Evolutionary conservation across 2,329 filamentous ascomycete genomes (phyloP).

Genomic region (Aureobasidium sp.): DNA sequence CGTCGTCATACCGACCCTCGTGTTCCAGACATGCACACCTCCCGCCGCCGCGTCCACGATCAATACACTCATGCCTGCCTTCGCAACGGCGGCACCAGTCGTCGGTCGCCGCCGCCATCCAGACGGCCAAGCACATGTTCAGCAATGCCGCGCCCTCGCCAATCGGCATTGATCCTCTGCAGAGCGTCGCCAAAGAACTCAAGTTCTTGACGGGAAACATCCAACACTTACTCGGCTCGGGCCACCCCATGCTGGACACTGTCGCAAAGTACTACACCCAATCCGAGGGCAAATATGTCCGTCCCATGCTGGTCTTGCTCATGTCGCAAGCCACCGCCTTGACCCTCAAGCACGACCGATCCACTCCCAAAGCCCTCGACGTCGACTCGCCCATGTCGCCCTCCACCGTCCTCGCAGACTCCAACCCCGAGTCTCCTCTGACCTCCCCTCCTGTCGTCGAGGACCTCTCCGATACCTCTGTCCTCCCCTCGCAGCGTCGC

Average conservation of each 20-base stretch:
- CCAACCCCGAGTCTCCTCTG: slow-evolving; percentile 62
- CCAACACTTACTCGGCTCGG: slow-evolving; percentile 81
- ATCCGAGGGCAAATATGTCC: slow-evolving; percentile 91
- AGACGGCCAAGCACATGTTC: slow-evolving; percentile 59
- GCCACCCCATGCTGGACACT: slow-evolving; percentile 87
- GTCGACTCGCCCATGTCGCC: slow-evolving; percentile 56
- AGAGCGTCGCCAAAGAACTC: slow-evolving; percentile 91
- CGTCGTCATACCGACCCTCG: neutral
- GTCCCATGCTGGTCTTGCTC: slow-evolving; percentile 86
- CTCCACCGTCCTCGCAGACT: slow-evolving; percentile 60
- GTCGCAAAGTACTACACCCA: slow-evolving; percentile 98
- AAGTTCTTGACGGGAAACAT: slow-evolving; percentile 93
- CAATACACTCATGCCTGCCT: neutral
- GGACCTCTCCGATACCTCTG: slow-evolving; percentile 45
- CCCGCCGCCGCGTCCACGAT: slow-evolving; percentile 13
- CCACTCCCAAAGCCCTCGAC: slow-evolving; percentile 24
- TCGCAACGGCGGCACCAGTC: slow-evolving; percentile 32
- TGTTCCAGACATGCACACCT: neutral
- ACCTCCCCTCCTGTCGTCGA: slow-evolving; percentile 41
- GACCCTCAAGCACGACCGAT: slow-evolving; percentile 51
- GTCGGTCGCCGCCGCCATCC: slow-evolving; percentile 67
- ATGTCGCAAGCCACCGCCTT: slow-evolving; percentile 92
- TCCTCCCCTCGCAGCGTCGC: slow-evolving; percentile 85
- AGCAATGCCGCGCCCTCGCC: slow-evolving; percentile 52
- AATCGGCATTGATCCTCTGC: slow-evolving; percentile 76